Percentiles rank a stretch among this genome's conserved stretches.
Evolutionary conservation across 768 basidiomycete genomes (phyloP).

Genomic region (Flagelloscypha sp.): DNA sequence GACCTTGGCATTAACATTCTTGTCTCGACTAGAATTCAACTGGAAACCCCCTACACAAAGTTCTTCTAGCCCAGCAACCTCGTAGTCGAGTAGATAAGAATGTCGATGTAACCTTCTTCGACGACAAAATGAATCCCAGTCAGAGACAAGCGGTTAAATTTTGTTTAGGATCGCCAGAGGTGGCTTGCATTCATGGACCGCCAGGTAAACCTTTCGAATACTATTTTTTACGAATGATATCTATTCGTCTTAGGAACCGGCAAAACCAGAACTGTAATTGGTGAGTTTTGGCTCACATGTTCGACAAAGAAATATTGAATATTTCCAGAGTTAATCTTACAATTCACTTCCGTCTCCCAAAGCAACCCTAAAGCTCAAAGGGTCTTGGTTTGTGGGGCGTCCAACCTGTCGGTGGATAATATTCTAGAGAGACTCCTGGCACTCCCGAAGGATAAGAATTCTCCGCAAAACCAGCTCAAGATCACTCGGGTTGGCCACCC

Average conservation of each 20-base stretch:
- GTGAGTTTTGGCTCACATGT: no score
- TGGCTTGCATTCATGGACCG: conserved; percentile 96
- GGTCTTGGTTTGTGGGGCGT: conserved; percentile 86
- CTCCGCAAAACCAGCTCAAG: no score
- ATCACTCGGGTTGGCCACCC: conserved; percentile 94
- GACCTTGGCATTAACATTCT: conserved; percentile 3
- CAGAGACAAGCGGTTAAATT: conserved; percentile 82
- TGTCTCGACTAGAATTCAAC: not conserved
- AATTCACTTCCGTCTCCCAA: conserved; percentile 48
- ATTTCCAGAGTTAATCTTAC: conserved; percentile 91
- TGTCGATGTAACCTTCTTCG: conserved; percentile 55
- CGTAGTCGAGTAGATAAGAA: conserved; percentile 33
- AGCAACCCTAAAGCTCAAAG: conserved; percentile 45
- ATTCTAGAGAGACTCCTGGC: conserved; percentile 78
- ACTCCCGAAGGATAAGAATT: conserved; percentile 41
- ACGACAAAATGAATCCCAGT: conserved; percentile 68
- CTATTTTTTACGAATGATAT: not conserved
- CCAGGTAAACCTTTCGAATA: conserved; percentile 47
- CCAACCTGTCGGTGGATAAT: conserved; percentile 94
- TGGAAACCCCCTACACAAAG: conserved; percentile 45
- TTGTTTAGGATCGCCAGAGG: conserved; percentile 69
- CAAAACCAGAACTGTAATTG: conserved; percentile 91
- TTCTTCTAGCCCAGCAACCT: conserved; percentile 59
- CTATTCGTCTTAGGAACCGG: conserved; percentile 57
- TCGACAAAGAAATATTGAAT: no score